A percentile compares a stretch with the other conserved stretches of the same genome.
Evolutionary conservation across 805 yeast species (phyloP).

Genomic region (Lipomyces sp.): DNA sequence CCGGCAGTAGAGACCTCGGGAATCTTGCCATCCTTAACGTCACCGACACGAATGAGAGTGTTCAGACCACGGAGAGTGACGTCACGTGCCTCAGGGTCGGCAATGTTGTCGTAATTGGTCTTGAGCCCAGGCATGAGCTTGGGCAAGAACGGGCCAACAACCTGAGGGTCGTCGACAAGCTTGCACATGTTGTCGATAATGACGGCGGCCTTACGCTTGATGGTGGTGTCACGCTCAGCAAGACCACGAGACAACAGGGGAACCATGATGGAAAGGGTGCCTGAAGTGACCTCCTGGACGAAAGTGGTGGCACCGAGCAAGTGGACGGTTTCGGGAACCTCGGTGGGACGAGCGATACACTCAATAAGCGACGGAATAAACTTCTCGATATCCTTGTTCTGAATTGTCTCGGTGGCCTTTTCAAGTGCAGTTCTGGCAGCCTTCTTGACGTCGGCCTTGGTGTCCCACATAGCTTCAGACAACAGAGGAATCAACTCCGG

Average conservation of each 20-base stretch:
- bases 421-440: constrained; percentile 95
- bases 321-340: constrained; percentile 99
- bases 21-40: constrained; percentile 80
- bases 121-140: constrained; percentile 94
- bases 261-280: constrained; percentile 98
- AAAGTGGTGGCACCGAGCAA: constrained; percentile 99
- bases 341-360: constrained; percentile 95
- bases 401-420: constrained; percentile 94
- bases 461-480: constrained; percentile 99
- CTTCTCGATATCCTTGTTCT: constrained; percentile 99
- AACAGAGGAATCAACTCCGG: constrained; percentile 97
- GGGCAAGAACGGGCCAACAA: constrained; percentile 98
- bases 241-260: constrained; percentile 99
- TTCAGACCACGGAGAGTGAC: constrained; percentile 95
- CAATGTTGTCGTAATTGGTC: constrained; percentile 91
- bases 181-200: constrained; percentile 99
- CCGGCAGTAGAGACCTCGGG: constrained; percentile 99
- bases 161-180: constrained; percentile 99
- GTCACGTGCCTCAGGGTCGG: constrained; percentile 99
- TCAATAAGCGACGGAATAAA: constrained; percentile 96
- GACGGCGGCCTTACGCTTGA: constrained; percentile 99
- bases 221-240: constrained; percentile 98
- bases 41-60: constrained; percentile 99
- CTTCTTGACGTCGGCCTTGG: constrained; percentile 95
- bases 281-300: constrained; percentile 99